Base-by-base conservation (phyloP, 1,284 basidiomycete species). In the Papiliotrema flavescens region DNA sequence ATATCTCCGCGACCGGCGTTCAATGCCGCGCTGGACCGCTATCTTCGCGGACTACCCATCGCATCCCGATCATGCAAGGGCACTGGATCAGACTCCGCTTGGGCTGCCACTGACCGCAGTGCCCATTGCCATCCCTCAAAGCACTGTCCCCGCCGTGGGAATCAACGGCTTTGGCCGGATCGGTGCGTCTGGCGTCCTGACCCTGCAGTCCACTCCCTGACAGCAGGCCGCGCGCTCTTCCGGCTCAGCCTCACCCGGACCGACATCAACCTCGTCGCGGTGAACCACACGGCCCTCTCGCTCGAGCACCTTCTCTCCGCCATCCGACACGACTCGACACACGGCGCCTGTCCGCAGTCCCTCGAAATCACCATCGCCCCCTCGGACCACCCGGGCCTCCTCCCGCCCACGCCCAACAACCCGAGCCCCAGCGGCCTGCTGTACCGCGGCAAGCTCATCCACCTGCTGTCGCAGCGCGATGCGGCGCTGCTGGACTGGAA, bases 161-260 rank as follows among this genome's bases (percentile, higher is more conserved):
- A 77, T 78, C 68, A 76, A 75, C 61, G 76, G 76, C 32, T 77
- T 78, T 47, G 76, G 76, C 44, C 74, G 76, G 51, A 76, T 76
- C 46, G 76, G 73, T 67, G 34, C 52, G 67, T 65, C 24, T 11
- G 23, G 17, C 44, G 4, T 14, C 14, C 11, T 19, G 7, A 24
- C 17, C 8, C 45, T 56, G 57, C 60, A 24, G 36, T 19, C 23
- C 34, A 13, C 36, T 7, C 17, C 3, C 39, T 40, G 4, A 20
- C 11, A 24, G 9, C 52, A 67, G 64, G 67, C 35, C 66, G 69
- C 26, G 69, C 68, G 7, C 56, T 66, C 41, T 68, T 70, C 64
- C 64, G 63, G 20, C 61, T 60, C 42, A 53, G 59, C 44, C 59
- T 67, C 15, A 52, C 37, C 42, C 72, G 75, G 9, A 50, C 59